Percentiles rank a stretch among this genome's conserved stretches.
phyloP scores from a whole-genome alignment of 306 rosid species.

The Hippophae rhamnoides region DNA sequence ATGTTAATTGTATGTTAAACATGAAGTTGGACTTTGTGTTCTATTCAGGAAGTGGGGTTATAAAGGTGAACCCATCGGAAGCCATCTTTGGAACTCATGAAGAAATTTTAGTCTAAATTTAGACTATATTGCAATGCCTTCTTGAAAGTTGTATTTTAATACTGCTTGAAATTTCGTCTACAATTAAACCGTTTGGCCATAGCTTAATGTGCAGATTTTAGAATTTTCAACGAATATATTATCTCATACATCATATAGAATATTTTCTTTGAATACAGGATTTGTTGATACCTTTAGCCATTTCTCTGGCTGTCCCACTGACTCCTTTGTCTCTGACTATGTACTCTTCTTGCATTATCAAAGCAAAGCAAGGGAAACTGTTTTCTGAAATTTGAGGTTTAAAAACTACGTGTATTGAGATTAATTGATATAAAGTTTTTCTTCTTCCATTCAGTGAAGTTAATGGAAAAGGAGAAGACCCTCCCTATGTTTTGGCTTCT shows the following conservation, averaged over 20 bases:
- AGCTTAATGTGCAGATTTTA: no score
- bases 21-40: no score
- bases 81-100: no score
- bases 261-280: constrained; percentile 29
- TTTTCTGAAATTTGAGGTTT: constrained; percentile 13
- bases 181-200: no score
- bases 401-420: background rate
- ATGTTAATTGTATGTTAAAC: no score
- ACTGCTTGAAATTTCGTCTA: no score
- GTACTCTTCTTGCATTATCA: constrained; percentile 28
- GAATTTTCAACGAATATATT: no score
- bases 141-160: no score
- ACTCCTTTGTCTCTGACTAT: constrained; percentile 76
- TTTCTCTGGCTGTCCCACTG: constrained; percentile 79
- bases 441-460: constrained; percentile 59
- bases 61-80: no score
- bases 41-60: no score
- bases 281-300: constrained; percentile 57
- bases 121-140: no score
- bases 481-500: constrained; percentile 52
- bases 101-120: no score
- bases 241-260: background rate
- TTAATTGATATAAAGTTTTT: constrained; percentile 15
- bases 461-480: constrained; percentile 50
- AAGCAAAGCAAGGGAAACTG: constrained; percentile 12